phyloP scores from a whole-genome alignment of 345 rosid species.

The Iberis pinnata region DNA sequence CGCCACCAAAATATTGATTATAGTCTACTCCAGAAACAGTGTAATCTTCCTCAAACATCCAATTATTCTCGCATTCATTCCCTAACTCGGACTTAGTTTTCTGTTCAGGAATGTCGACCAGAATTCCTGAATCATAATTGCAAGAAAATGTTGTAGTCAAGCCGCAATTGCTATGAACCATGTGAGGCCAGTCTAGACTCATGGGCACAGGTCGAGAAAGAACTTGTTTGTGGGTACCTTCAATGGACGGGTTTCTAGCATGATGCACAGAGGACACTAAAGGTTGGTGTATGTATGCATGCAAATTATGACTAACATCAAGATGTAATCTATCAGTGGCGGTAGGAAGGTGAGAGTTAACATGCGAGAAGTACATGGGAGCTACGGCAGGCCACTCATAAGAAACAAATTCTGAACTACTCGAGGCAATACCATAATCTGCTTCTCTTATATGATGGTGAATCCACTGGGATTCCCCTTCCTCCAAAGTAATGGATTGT shows the following conservation, averaged over 20 bases:
- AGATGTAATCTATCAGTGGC: constrained; percentile 93
- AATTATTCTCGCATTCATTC: constrained; percentile 75
- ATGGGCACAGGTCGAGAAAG: constrained; percentile 64
- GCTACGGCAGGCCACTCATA: constrained; percentile 84
- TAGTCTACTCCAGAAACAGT: constrained; percentile 80
- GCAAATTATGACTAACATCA: constrained; percentile 89
- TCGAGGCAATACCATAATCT: constrained; percentile 30
- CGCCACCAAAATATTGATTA: constrained; percentile 91
- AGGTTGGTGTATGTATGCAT: constrained; percentile 61
- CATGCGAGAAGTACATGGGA: constrained; percentile 63
- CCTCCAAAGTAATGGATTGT: constrained; percentile 28
- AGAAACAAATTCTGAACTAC: constrained; percentile 52
- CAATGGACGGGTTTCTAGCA: constrained; percentile 61
- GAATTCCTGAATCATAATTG: constrained; percentile 67
- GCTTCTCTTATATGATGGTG: constrained; percentile 35
- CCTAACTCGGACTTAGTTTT: constrained; percentile 41
- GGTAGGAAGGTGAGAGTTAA: constrained; percentile 68
- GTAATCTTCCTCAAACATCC: constrained; percentile 87
- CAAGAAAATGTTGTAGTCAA: constrained; percentile 57
- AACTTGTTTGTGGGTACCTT: constrained; percentile 56
- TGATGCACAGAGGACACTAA: constrained; percentile 65
- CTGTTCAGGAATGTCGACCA: constrained; percentile 58
- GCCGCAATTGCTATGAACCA: constrained; percentile 71
- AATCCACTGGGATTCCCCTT: constrained; percentile 35
- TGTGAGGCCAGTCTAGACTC: constrained; percentile 97